phyloP scores from a whole-genome alignment of 768 basidiomycete genomes.

The Pleurotus platypus region DNA sequence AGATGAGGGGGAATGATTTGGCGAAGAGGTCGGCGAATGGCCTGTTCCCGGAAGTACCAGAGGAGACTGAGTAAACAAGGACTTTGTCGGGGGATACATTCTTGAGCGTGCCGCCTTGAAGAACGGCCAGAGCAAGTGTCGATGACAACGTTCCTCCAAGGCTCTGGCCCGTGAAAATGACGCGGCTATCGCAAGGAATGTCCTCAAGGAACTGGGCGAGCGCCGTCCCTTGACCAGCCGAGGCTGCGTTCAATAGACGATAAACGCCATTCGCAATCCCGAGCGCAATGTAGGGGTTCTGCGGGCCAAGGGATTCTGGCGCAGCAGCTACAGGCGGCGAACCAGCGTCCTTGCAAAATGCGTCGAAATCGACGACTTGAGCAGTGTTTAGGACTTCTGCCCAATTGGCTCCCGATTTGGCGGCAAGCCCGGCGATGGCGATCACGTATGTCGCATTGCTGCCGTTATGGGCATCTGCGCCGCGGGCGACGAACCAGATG shows the following conservation, averaged over 20 bases:
- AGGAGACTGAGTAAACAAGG: neutral
- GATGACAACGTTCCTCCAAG: neutral
- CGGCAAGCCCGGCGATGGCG: conserved; percentile 1
- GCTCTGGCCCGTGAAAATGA: conserved; percentile 8
- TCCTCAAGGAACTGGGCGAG: neutral
- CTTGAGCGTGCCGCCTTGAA: neutral
- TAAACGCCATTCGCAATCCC: conserved; percentile 1
- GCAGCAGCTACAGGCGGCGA: neutral
- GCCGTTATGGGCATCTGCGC: neutral
- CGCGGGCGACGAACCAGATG: neutral
- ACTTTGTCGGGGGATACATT: neutral
- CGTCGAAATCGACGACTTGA: neutral
- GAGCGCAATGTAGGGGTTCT: neutral
- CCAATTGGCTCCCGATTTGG: neutral
- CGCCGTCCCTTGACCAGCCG: neutral
- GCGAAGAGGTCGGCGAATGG: conserved; percentile 1
- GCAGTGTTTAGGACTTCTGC: neutral
- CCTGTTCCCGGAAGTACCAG: neutral
- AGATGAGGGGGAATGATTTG: neutral
- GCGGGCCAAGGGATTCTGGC: neutral
- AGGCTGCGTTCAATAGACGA: neutral
- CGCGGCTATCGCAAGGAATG: neutral
- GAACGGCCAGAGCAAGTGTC: neutral
- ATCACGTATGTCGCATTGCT: neutral
- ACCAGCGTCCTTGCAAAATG: neutral